Evolutionary conservation across 257 asterid genomes (phyloP).

Genomic region (Capsicum pubescens): DNA sequence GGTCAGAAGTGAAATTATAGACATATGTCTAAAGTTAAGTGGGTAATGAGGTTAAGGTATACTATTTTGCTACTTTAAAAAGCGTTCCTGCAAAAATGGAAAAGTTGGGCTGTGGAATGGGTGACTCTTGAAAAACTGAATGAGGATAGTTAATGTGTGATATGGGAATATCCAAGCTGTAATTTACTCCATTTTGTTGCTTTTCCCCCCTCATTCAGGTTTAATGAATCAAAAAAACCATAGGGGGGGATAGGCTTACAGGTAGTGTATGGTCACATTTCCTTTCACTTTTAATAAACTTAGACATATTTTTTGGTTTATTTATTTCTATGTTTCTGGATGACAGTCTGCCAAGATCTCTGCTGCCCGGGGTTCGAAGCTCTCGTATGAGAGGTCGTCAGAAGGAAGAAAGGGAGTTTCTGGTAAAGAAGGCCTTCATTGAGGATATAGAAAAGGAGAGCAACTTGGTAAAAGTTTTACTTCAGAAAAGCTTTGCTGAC

Average conservation of each 20-base stretch:
- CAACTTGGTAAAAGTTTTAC: slow-evolving; percentile 57
- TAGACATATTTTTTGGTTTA: background rate
- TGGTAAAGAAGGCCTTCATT: slow-evolving; percentile 84
- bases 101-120: slow-evolving; percentile 19
- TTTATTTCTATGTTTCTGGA: slow-evolving; percentile 32
- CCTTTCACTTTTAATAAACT: slow-evolving; percentile 5
- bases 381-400: slow-evolving; percentile 89
- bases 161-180: background rate
- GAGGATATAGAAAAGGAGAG: slow-evolving; percentile 86
- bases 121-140: slow-evolving; percentile 13
- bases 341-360: slow-evolving; percentile 93
- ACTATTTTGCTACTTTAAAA: slow-evolving; percentile 17
- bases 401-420: slow-evolving; percentile 86
- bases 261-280: background rate
- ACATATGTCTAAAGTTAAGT: slow-evolving; percentile 4
- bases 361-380: slow-evolving; percentile 88
- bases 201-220: background rate
- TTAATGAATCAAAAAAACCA: background rate
- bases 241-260: background rate
- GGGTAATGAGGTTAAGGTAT: slow-evolving; percentile 24
- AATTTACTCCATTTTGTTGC: slow-evolving; percentile 2
- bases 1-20: background rate
- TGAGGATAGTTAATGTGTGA: slow-evolving; percentile 18
- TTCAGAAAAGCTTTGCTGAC: slow-evolving; percentile 58
- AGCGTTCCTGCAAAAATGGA: slow-evolving; percentile 16